Evolutionary conservation across 2,329 filamentous ascomycete genomes (phyloP).

Genomic region (Leptographium flavum): DNA sequence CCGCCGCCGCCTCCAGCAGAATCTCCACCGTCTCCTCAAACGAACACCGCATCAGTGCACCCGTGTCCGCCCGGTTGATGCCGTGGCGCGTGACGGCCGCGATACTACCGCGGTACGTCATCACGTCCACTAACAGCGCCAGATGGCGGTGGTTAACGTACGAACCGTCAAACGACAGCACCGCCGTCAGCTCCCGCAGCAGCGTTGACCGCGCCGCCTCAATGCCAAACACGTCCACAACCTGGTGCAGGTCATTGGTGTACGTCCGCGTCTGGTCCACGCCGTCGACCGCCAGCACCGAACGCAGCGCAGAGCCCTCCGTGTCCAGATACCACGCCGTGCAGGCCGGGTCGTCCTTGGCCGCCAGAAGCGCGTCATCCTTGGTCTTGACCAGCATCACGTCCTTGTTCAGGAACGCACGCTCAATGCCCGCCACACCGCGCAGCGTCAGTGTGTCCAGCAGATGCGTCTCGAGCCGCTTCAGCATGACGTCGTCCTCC

Average conservation of each 20-base stretch:
- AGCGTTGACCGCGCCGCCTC: conserved; percentile 82
- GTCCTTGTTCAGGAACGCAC: conserved; percentile 85
- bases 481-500: conserved; percentile 84
- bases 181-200: conserved; percentile 76
- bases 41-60: conserved; percentile 96
- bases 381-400: conserved; percentile 49
- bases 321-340: conserved; percentile 96
- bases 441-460: conserved; percentile 83
- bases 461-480: conserved; percentile 81
- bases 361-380: conserved; percentile 60
- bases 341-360: conserved; percentile 60
- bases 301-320: conserved; percentile 71
- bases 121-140: conserved; percentile 87
- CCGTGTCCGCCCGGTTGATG: conserved; percentile 96
- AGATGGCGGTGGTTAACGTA: conserved; percentile 99
- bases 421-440: conserved; percentile 76
- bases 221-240: conserved; percentile 90
- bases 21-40: conserved; percentile 99
- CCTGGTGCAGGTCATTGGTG: conserved; percentile 91
- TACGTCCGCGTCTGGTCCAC: conserved; percentile 78
- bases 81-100: conserved; percentile 96
- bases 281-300: conserved; percentile 74
- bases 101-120: conserved; percentile 88
- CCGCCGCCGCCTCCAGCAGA: conserved; percentile 84
- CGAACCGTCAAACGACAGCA: conserved; percentile 95